Base-by-base conservation (phyloP, 2,329 filamentous ascomycete species). In the Colletotrichum sublineola region DNA sequence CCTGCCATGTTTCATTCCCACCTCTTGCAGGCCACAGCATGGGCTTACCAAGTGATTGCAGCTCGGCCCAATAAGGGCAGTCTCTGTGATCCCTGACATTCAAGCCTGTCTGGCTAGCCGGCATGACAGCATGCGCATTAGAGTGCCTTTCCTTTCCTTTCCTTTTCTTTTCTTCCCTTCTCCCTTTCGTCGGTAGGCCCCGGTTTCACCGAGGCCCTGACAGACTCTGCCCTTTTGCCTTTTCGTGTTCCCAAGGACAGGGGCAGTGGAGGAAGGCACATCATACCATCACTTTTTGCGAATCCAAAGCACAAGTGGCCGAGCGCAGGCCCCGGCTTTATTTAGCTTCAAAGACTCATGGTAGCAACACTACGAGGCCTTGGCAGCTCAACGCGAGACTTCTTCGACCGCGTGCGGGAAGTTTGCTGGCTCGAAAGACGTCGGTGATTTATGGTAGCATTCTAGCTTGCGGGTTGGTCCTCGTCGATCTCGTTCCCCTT, bases 171-270 rank as follows among this genome's bases (percentile, higher is more conserved):
- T 18, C 15, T 44, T 24, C 15, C 2, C 20, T 36, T 36, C 33
- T 18, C n/a, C 55, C 55, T 57, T 57, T 64, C 57, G 73, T 75
- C 73, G 75, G 63, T 56, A 63, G 73, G 74, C 75, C 70, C 74
- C 73, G 71, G 70, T 76, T 71, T 76, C 60, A 74, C 73, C 70
- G 73, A 71, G n/a, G 69, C 52, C 65, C n/a, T 65, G 48, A 24
- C 50, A 46, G 44, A 24, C 58, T 15, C 42, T 56, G 36, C 18
- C 12, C 18, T 29, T 20, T 33, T 50, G 31, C 63, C 11, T 46
- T 46, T 46, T 44, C 24, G 18, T 71, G 33, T 70, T 71, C 61
- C 57, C 68, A 63, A 31, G 40, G 44, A 58, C 63, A 52, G 46
- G 55, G 52, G 58, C 63, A 46, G 29, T 57, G 36, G 62, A 42